Conservation (phyloP, 345 rosid genomes). For the Passiflora organensis region DNA sequence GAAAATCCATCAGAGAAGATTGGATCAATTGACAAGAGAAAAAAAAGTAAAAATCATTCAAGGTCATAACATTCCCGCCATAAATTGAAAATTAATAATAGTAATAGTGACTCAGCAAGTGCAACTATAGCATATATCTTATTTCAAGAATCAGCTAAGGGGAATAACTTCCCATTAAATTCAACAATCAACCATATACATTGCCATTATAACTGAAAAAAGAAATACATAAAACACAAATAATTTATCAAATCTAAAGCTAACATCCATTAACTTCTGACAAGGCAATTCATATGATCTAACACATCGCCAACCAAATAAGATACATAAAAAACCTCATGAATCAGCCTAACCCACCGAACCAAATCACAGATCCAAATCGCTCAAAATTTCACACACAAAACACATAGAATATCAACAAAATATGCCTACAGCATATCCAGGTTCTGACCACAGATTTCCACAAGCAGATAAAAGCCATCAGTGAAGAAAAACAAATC, state of each 20-base stretch:
- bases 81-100: too few species aligned
- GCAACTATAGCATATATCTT: too few species aligned
- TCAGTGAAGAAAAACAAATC: background rate
- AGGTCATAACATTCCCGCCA: too few species aligned
- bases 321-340: background rate
- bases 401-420: background rate
- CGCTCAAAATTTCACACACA: background rate
- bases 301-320: background rate
- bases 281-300: background rate
- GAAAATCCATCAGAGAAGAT: too few species aligned
- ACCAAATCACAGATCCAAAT: slow-evolving; percentile 19
- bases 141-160: too few species aligned
- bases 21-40: too few species aligned
- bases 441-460: background rate
- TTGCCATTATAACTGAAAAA: background rate
- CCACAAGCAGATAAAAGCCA: background rate
- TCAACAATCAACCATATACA: background rate
- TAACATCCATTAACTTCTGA: background rate
- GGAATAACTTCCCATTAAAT: background rate
- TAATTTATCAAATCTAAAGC: background rate
- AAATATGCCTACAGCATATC: background rate
- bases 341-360: slow-evolving; percentile 5
- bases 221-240: background rate
- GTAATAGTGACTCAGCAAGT: too few species aligned
- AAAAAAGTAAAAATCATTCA: too few species aligned